phyloP scores from a whole-genome alignment of 2,329 filamentous ascomycete genomes.

The Chrysoporthe cubensis region DNA sequence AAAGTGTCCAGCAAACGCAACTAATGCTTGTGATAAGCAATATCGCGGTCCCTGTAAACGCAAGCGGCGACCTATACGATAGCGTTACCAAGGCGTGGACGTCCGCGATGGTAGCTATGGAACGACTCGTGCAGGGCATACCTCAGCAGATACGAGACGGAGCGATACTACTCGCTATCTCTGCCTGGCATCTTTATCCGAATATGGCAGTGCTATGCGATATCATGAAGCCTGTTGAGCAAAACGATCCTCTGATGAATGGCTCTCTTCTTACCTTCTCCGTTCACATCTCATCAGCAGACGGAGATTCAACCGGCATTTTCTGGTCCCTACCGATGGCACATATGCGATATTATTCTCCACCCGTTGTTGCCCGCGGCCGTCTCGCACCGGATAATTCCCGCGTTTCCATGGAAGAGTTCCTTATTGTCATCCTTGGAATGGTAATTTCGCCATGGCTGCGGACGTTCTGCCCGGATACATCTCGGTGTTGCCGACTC shows the following conservation, averaged over 20 bases:
- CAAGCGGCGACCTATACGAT: conserved; percentile 8
- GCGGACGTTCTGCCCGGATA: no score
- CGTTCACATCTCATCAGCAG: no score
- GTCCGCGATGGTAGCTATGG: conserved; percentile 8
- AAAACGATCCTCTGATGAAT: background rate
- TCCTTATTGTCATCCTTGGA: no score
- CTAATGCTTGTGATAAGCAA: conserved; percentile 34
- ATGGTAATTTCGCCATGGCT: no score
- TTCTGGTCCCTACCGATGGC: no score
- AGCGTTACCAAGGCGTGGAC: conserved; percentile 21
- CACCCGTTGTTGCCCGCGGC: no score
- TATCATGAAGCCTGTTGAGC: background rate
- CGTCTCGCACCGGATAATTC: no score
- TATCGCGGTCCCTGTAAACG: background rate
- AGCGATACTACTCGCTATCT: conserved; percentile 9
- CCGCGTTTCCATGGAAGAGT: no score
- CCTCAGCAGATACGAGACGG: conserved; percentile 17
- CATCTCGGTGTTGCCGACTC: no score
- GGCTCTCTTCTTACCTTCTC: no score
- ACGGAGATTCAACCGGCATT: no score
- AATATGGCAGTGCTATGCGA: conserved; percentile 1
- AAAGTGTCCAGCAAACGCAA: conserved; percentile 32
- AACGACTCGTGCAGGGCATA: conserved; percentile 20
- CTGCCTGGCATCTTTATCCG: conserved; percentile 24
- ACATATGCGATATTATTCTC: background rate